These are phyloP conservation scores for Sambucus nigra DNA, from an alignment of 129 eudicot species.

Conservation along the genomic window DNA sequence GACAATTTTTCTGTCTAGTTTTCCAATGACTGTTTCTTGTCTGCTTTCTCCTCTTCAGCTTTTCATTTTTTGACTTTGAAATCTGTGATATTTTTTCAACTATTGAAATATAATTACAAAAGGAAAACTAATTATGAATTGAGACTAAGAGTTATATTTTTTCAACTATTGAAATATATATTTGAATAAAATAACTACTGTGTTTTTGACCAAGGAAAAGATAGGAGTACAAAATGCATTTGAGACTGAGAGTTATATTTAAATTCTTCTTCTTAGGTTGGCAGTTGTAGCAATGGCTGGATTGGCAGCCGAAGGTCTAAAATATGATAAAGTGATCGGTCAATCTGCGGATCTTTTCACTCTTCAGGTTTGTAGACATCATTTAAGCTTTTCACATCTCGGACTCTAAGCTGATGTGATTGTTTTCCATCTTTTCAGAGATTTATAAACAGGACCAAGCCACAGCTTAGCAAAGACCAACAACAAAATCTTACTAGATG, in stretches of 20 bases:
- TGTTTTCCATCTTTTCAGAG: constrained; percentile 41
- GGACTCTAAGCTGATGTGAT: constrained; percentile 4
- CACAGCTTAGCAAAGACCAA: constrained; percentile 64
- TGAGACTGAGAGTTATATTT: background rate
- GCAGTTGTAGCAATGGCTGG: constrained; percentile 99
- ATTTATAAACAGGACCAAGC: constrained; percentile 84
- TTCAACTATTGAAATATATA: too few species aligned
- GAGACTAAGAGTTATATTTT: too few species aligned
- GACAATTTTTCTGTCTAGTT: too few species aligned
- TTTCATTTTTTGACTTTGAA: too few species aligned
- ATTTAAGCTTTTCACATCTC: constrained; percentile 4
- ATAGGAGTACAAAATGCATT: background rate
- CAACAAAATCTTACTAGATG: constrained; percentile 97
- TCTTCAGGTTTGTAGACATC: constrained; percentile 58
- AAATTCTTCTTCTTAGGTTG: constrained; percentile 38
- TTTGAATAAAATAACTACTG: too few species aligned
- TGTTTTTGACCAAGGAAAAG: too few species aligned
- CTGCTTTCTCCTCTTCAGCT: too few species aligned
- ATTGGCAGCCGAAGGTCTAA: constrained; percentile 95
- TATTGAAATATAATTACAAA: too few species aligned
- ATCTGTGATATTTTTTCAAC: too few species aligned
- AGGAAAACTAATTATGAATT: too few species aligned
- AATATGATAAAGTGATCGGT: constrained; percentile 88
- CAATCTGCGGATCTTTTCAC: constrained; percentile 95
- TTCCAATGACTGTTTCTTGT: too few species aligned